Evolutionary conservation across 1,284 basidiomycete genomes (phyloP), one percentile per base, ranked within the genome.

Genomic region (Sanghuangporus weigelae): DNA sequence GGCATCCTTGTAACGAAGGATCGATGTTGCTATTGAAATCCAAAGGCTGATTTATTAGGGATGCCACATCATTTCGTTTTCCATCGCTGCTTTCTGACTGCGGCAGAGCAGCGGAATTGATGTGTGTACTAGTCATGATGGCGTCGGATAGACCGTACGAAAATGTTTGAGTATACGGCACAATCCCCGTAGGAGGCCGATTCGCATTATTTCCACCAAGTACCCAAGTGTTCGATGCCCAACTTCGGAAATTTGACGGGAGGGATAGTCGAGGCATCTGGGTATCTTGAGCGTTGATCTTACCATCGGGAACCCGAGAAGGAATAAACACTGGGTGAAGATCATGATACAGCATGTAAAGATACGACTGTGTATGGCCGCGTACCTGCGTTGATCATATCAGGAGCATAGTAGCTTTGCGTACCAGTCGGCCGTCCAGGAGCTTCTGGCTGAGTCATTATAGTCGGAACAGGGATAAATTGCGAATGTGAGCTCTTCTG

Each of bases 331-430:
- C 66, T 26, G 66, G 59, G 64, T 57, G 46, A 44, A 40, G 38
- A 48, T 23, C 55, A 65, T 21, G 35, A 55, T 50, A 48, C 55
- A 67, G 42, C 31, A 72, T 42, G 69, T 70, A 19, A 39, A 40
- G 19, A 60, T 39, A 42, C 61, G 35, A 59, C 65, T 60, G 19
- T 56, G 16, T 19, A 10, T 23, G 8, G 59, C 3, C 23, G 21
- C 71, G 69, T 68, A 71, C 79, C 75, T 64, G 75, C 60, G 48
- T 75, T 75, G 67, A 78, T 73, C 14, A 83, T 86, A 68, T 88
- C 84, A 66, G 81, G 81, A 42, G 84, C 82, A 69, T 89, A 89
- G 71, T 89, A 86, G 64, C 80, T 84, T 26, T 82, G 81, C 36
- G 79, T 75, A 16, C 78, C 78, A 3, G 73, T 69, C 26, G 76